Conservation (phyloP, 768 basidiomycete genomes). For the Podaxis rugospora region DNA sequence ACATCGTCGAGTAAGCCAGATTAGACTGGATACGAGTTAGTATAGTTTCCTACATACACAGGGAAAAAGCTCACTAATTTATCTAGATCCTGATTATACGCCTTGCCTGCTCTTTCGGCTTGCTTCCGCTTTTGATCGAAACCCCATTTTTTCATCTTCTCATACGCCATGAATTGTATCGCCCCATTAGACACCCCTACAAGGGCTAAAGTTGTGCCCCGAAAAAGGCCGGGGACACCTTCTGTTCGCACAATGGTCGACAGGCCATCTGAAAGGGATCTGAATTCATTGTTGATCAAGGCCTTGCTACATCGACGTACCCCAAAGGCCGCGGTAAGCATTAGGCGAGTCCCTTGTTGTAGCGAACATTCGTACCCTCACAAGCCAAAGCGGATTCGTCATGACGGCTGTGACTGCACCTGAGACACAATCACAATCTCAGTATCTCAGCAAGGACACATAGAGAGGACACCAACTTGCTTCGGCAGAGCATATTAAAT, state of each 20-base stretch:
- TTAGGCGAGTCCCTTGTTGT: slow-evolving; percentile 58
- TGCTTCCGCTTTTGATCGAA: slow-evolving; percentile 72
- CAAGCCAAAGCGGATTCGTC: slow-evolving; percentile 97
- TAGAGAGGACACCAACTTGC: slow-evolving; percentile 70
- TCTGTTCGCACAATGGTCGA: slow-evolving; percentile 66
- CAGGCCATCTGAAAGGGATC: slow-evolving; percentile 49
- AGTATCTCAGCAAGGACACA: slow-evolving; percentile 12
- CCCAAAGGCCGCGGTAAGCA: slow-evolving; percentile 77
- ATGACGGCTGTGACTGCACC: slow-evolving; percentile 91
- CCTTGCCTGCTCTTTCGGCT: slow-evolving; percentile 53
- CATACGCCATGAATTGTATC: slow-evolving; percentile 93
- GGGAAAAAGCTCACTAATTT: slow-evolving; percentile 64
- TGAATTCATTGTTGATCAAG: neutral
- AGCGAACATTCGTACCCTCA: slow-evolving; percentile 96
- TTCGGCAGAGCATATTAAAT: slow-evolving; percentile 89
- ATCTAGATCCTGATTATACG: slow-evolving; percentile 71
- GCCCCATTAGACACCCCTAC: slow-evolving; percentile 94
- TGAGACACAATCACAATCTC: slow-evolving; percentile 23
- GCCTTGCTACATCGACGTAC: slow-evolving; percentile 38
- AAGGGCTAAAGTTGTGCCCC: slow-evolving; percentile 83
- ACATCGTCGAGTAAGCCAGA: slow-evolving; percentile 86
- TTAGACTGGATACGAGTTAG: slow-evolving; percentile 61
- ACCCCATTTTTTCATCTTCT: slow-evolving; percentile 90
- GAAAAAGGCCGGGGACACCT: slow-evolving; percentile 77
- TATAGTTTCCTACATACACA: neutral